Evolutionary conservation across 1,284 basidiomycete species (phyloP).

Genomic region (Ganoderma sinense): DNA sequence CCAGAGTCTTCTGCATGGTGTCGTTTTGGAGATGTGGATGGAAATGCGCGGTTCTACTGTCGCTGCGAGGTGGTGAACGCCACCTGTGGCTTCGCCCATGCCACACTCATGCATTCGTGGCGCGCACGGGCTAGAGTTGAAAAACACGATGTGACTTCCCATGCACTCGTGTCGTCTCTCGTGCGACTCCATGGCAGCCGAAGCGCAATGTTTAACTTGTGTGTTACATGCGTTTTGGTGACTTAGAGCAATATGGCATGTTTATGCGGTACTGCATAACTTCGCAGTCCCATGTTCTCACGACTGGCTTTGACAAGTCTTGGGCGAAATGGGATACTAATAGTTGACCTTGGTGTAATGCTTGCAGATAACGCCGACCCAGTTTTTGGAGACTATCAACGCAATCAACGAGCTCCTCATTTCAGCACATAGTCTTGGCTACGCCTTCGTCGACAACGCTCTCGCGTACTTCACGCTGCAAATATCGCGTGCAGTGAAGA

Average conservation of each 20-base stretch:
- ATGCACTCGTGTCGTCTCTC: not conserved
- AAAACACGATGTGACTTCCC: not conserved
- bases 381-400: slow-evolving; percentile 87
- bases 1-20: not conserved
- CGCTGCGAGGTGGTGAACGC: not conserved
- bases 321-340: too few species aligned
- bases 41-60: too few species aligned
- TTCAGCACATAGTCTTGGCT: slow-evolving; percentile 74
- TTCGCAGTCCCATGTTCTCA: too few species aligned
- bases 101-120: not conserved
- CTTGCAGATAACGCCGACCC: slow-evolving; percentile 78
- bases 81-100: not conserved
- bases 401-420: slow-evolving; percentile 84
- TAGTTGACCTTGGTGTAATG: not conserved
- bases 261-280: too few species aligned
- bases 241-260: too few species aligned
- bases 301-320: not conserved
- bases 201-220: not conserved
- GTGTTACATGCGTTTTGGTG: too few species aligned
- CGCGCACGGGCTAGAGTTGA: not conserved
- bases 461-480: slow-evolving; percentile 80
- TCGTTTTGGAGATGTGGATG: not conserved
- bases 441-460: slow-evolving; percentile 71
- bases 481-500: slow-evolving; percentile 66
- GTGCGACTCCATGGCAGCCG: not conserved